phyloP scores from a whole-genome alignment of 75 land plant species.

The Pseudotsuga menziesii region DNA sequence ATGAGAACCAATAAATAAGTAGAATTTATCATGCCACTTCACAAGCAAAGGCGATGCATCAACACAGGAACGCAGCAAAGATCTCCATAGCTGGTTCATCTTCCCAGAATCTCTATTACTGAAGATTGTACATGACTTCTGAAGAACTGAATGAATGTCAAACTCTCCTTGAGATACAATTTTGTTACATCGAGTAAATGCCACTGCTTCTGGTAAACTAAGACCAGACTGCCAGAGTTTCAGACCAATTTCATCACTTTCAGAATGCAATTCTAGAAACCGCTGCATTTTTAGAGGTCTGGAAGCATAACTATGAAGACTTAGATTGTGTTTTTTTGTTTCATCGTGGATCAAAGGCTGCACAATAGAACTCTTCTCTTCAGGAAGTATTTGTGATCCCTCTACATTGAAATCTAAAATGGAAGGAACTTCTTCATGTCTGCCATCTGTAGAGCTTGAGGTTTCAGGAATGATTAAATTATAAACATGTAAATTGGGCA shows the following conservation, averaged over 20 bases:
- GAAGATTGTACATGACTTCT: slow-evolving; percentile 10
- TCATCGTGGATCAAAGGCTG: background rate
- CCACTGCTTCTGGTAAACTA: slow-evolving; percentile 10
- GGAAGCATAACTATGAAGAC: background rate
- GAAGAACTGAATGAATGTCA: background rate
- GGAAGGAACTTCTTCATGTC: background rate
- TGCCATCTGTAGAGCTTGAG: background rate
- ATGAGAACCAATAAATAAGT: slow-evolving; percentile 77
- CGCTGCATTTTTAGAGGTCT: background rate
- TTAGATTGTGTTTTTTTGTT: background rate
- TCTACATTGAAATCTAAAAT: background rate
- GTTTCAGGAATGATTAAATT: slow-evolving; percentile 1
- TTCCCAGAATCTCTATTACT: slow-evolving; percentile 14
- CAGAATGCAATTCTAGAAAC: background rate
- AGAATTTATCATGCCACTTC: slow-evolving; percentile 17
- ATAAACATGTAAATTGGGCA: background rate
- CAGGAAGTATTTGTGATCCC: background rate
- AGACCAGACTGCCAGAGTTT: slow-evolving; percentile 15
- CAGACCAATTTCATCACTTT: slow-evolving; percentile 4
- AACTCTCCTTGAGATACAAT: slow-evolving; percentile 13
- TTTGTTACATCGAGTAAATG: slow-evolving; percentile 48
- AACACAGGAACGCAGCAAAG: slow-evolving; percentile 60
- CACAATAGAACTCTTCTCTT: too few species aligned
- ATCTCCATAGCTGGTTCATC: slow-evolving; percentile 53
- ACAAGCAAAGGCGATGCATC: slow-evolving; percentile 85